These are phyloP conservation scores for Teunomyces aglyptinius DNA, from an alignment of 805 yeast genomes.

Conservation along the genomic window DNA sequence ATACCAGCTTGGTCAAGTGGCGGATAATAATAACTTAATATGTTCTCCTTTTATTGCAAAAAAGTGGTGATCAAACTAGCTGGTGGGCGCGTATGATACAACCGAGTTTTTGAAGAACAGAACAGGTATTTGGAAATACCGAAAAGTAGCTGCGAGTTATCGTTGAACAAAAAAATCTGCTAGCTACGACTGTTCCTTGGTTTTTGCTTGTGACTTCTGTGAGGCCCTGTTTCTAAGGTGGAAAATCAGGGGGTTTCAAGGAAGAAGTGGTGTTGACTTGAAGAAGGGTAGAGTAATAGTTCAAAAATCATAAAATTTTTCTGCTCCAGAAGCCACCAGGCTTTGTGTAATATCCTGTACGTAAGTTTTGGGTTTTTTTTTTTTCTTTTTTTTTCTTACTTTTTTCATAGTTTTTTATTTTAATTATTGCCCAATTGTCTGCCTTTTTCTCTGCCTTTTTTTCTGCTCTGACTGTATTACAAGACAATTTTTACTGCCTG, in stretches of 20 bases:
- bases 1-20: not conserved
- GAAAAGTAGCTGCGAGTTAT: slow-evolving; percentile 1
- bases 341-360: slow-evolving; percentile 2
- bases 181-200: slow-evolving; percentile 1
- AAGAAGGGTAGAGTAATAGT: not conserved
- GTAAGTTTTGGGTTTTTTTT: not conserved
- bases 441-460: not conserved
- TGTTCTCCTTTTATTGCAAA: slow-evolving; percentile 1
- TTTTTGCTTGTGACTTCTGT: not conserved
- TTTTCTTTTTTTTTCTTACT: not conserved
- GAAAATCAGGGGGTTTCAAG: slow-evolving; percentile 1
- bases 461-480: no score
- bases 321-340: not conserved
- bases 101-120: slow-evolving; percentile 1
- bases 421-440: slow-evolving; percentile 36
- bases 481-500: no score
- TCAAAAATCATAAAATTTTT: slow-evolving; percentile 2
- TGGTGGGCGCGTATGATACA: not conserved
- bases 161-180: not conserved
- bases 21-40: slow-evolving; percentile 5
- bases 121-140: slow-evolving; percentile 1
- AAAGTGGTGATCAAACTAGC: slow-evolving; percentile 1
- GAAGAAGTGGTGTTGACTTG: slow-evolving; percentile 3
- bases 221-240: not conserved
- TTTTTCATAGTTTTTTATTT: not conserved